Evolutionary conservation across 495 filamentous ascomycete species (phyloP).

Genomic region (Penicillium crystallinum): DNA sequence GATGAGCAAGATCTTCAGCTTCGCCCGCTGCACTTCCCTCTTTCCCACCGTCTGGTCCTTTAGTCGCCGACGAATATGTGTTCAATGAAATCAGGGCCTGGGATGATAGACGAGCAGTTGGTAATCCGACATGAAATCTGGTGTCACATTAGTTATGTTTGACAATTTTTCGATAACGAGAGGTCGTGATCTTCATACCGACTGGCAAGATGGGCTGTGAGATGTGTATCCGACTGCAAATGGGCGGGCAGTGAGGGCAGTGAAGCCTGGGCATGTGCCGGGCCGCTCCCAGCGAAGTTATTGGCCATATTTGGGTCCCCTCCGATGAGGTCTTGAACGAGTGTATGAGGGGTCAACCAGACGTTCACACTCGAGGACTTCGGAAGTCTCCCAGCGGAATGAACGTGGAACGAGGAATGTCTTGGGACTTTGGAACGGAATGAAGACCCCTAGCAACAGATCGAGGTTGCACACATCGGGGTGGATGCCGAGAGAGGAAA

Average conservation of each 20-base stretch:
- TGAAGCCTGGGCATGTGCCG: slow-evolving; percentile 81
- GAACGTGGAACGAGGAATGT: slow-evolving; percentile 26
- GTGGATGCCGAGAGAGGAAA: background rate
- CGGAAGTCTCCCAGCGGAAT: slow-evolving; percentile 13
- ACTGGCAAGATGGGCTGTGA: slow-evolving; percentile 93
- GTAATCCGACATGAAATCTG: slow-evolving; percentile 80
- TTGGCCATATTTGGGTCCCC: slow-evolving; percentile 34
- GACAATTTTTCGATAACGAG: no score
- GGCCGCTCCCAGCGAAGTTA: slow-evolving; percentile 30
- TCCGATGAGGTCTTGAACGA: slow-evolving; percentile 17
- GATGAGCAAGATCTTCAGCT: slow-evolving; percentile 80
- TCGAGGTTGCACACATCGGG: slow-evolving; percentile 9
- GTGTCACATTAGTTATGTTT: slow-evolving; percentile 13
- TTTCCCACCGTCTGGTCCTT: slow-evolving; percentile 81
- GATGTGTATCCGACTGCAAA: slow-evolving; percentile 90
- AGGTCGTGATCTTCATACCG: slow-evolving; percentile 40
- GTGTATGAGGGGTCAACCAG: slow-evolving; percentile 13
- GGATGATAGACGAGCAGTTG: slow-evolving; percentile 80
- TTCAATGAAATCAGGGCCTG: slow-evolving; percentile 88
- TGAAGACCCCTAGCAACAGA: slow-evolving; percentile 20
- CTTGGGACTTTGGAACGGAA: slow-evolving; percentile 12
- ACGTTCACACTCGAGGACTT: slow-evolving; percentile 2
- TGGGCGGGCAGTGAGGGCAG: slow-evolving; percentile 83
- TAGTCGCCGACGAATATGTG: slow-evolving; percentile 82
- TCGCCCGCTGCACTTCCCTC: slow-evolving; percentile 82